Evolutionary conservation across 805 yeast species (phyloP), one percentile per base, ranked within the genome.

Genomic region (Metschnikowia henanensis): DNA sequence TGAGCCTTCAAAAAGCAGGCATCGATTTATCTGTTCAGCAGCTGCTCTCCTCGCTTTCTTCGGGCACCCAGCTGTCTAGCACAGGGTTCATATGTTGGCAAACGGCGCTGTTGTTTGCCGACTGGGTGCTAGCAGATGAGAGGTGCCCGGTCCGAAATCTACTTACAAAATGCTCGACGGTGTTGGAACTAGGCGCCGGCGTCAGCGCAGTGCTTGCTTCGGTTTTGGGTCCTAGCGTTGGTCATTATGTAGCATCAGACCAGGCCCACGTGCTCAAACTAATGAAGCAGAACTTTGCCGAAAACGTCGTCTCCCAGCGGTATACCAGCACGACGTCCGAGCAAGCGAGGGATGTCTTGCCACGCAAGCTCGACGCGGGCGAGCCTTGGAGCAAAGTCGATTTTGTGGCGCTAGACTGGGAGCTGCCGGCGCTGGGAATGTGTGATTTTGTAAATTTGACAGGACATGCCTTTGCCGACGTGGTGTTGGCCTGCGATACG

Each of bases 21-120:
- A 44, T 57, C 10, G 72, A 66, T 23, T 45, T 71, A 20, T 42
- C 38, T 15, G 61, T 71, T 7, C 43, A 53, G 12, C 76, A 71
- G 46, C 66, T 72, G 12, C 51, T 66, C 8, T 50, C 68, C 6
- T 58, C 60, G 10, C 55, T 68, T 21, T 56, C 67, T 9, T 67
- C 73, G 2, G 58, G 61, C 20, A 53, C 57, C 0, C 57, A 66
- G 21, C 31, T 62, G 13, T 67, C 76, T 16, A 75, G 84, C 4
- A 82, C 88, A 0, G 90, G 90, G 10, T 84, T 77, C 47, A 74
- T 83, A 4, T 65, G 82, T 30, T 83, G 90, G 90, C 64, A 66
- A 32, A 65, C 79, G 1, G 68, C 81, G 1, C 68, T 73, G 2
- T 55, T 66, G 2, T 63, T 83, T 30, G 70, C 71, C 1, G 74